Evolutionary conservation across 129 eudicot genomes (phyloP).

Genomic region (Artemisia annua): DNA sequence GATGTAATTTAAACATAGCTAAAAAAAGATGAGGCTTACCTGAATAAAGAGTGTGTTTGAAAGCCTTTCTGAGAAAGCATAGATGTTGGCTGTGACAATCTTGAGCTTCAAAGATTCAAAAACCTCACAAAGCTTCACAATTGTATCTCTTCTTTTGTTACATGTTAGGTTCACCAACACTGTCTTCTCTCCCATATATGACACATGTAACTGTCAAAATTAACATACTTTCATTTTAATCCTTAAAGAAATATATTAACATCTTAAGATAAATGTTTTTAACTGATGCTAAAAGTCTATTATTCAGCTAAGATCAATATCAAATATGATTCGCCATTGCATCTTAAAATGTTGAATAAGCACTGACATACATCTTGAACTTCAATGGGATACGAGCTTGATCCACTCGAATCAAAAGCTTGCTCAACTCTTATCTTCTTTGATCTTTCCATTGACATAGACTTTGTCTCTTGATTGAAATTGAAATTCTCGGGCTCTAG

Average conservation of each 20-base stretch:
- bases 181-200: conserved; percentile 55
- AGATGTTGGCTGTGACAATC: conserved; percentile 57
- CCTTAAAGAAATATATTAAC: not conserved
- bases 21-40: conserved; percentile 27
- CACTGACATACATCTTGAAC: conserved; percentile 53
- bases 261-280: no score
- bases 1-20: no score
- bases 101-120: conserved; percentile 82
- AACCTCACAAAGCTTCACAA: conserved; percentile 61
- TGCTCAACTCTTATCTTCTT: conserved; percentile 45
- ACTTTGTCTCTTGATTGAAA: conserved; percentile 27
- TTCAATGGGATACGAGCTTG: conserved; percentile 52
- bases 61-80: conserved; percentile 55
- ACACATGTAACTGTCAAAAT: conserved; percentile 52
- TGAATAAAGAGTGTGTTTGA: conserved; percentile 65
- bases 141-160: conserved; percentile 58
- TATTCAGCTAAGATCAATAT: not conserved
- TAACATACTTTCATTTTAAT: not conserved
- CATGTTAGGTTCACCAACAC: conserved; percentile 70
- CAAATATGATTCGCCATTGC: not conserved
- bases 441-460: conserved; percentile 27
- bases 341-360: not conserved
- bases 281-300: no score
- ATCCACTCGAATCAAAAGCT: conserved; percentile 27
- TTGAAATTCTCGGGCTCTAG: conserved; percentile 16